phyloP scores from a whole-genome alignment of 2,329 filamentous ascomycete genomes.

The Neospermospora avenae region DNA sequence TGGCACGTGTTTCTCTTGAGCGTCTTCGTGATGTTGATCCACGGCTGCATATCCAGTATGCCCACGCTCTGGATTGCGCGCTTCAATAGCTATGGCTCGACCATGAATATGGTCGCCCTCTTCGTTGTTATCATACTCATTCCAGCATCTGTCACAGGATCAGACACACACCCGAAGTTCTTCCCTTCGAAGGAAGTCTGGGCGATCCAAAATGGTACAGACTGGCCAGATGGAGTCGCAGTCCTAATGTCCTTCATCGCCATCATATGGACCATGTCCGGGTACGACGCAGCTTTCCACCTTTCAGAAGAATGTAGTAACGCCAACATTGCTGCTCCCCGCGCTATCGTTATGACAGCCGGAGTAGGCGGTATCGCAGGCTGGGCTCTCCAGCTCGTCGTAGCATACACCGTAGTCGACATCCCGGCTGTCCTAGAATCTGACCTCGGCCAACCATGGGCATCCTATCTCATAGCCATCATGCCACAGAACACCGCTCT shows the following conservation, averaged over 20 bases:
- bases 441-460: conserved; percentile 65
- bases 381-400: conserved; percentile 71
- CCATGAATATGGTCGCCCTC: conserved; percentile 67
- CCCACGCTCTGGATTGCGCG: conserved; percentile 68
- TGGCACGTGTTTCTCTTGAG: conserved; percentile 70
- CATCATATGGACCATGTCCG: conserved; percentile 67
- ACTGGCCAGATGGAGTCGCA: conserved; percentile 64
- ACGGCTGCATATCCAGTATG: conserved; percentile 65
- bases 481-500: conserved; percentile 56
- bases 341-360: conserved; percentile 69
- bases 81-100: conserved; percentile 68
- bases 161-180: conserved; percentile 54
- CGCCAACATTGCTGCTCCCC: conserved; percentile 65
- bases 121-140: conserved; percentile 67
- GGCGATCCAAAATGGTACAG: conserved; percentile 64
- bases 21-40: conserved; percentile 63
- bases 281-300: conserved; percentile 69
- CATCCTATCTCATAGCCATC: conserved; percentile 63
- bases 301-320: conserved; percentile 74
- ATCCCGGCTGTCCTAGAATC: conserved; percentile 55
- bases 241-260: conserved; percentile 70
- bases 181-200: conserved; percentile 57
- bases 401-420: conserved; percentile 64
- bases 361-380: conserved; percentile 63
- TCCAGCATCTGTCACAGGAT: conserved; percentile 48